phyloP scores from a whole-genome alignment of 148 eudicot genomes.

The Bassia scoparia region DNA sequence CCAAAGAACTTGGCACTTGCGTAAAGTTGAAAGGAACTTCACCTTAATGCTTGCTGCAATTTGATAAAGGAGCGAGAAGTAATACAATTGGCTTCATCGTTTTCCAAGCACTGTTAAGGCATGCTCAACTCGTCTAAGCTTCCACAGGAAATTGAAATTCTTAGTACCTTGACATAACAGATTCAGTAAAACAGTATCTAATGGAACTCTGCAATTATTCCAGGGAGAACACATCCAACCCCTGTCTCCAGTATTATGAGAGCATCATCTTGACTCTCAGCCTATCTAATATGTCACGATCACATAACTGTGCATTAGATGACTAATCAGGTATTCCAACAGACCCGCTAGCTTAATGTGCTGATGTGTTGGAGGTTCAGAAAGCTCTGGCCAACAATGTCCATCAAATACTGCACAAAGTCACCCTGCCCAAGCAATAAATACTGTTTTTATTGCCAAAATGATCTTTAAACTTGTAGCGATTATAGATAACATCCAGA shows the following conservation, averaged over 20 bases:
- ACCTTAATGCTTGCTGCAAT: constrained; percentile 61
- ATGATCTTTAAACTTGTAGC: constrained; percentile 88
- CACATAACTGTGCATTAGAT: constrained; percentile 95
- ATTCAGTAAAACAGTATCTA: constrained; percentile 89
- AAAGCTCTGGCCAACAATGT: constrained; percentile 88
- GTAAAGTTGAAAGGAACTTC: constrained; percentile 67
- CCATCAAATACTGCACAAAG: constrained; percentile 97
- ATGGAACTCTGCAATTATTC: constrained; percentile 86
- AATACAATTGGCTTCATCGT: constrained; percentile 89
- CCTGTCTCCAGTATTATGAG: constrained; percentile 84
- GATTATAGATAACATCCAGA: constrained; percentile 67
- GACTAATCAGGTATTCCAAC: constrained; percentile 79
- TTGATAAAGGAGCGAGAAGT: constrained; percentile 60
- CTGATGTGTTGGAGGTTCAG: constrained; percentile 95
- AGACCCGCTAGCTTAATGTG: constrained; percentile 83
- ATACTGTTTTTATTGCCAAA: constrained; percentile 92
- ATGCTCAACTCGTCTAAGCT: constrained; percentile 95
- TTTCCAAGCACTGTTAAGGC: constrained; percentile 91
- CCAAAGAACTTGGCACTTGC: constrained; percentile 93
- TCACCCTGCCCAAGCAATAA: constrained; percentile 97
- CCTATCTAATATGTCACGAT: constrained; percentile 75
- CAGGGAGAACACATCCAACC: constrained; percentile 98
- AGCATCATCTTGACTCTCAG: constrained; percentile 96
- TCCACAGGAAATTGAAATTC: constrained; percentile 95
- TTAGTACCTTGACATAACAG: constrained; percentile 84